Evolutionary conservation across 495 filamentous ascomycete species (phyloP).

Genomic region (Cercophora scortea): DNA sequence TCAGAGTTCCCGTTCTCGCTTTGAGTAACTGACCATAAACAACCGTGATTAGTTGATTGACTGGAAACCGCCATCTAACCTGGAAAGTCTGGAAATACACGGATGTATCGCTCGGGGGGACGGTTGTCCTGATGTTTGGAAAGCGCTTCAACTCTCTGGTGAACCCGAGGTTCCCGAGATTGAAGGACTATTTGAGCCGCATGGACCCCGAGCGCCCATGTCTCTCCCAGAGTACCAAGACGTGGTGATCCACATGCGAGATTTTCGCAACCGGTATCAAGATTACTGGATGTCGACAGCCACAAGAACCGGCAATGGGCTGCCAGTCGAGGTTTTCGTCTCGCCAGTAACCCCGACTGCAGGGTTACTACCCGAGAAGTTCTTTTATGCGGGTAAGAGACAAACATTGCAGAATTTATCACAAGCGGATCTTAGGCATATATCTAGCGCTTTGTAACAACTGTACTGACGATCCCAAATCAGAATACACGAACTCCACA

Average conservation of each 20-base stretch:
- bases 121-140: slow-evolving; percentile 30
- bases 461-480: not conserved
- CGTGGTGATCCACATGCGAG: slow-evolving; percentile 6
- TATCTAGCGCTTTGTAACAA: no score
- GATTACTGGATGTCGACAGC: slow-evolving; percentile 7
- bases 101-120: slow-evolving; percentile 20
- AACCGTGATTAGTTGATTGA: slow-evolving; percentile 7
- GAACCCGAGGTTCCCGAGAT: slow-evolving; percentile 30
- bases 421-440: no score
- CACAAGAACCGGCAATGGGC: not conserved
- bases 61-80: slow-evolving; percentile 36
- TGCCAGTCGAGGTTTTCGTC: slow-evolving; percentile 21
- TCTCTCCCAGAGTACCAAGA: slow-evolving; percentile 30
- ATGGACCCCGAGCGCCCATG: slow-evolving; percentile 22
- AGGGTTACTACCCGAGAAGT: slow-evolving; percentile 26
- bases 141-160: slow-evolving; percentile 33
- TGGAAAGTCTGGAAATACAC: slow-evolving; percentile 25
- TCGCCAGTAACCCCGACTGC: slow-evolving; percentile 32
- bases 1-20: not conserved
- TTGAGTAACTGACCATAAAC: not conserved
- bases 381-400: slow-evolving; percentile 13
- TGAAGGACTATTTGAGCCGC: slow-evolving; percentile 11
- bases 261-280: slow-evolving; percentile 5
- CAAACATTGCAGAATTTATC: no score
- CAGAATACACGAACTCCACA: slow-evolving; percentile 22